phyloP scores from a whole-genome alignment of 495 filamentous ascomycete genomes.

The Trichoderma erinaceum region DNA sequence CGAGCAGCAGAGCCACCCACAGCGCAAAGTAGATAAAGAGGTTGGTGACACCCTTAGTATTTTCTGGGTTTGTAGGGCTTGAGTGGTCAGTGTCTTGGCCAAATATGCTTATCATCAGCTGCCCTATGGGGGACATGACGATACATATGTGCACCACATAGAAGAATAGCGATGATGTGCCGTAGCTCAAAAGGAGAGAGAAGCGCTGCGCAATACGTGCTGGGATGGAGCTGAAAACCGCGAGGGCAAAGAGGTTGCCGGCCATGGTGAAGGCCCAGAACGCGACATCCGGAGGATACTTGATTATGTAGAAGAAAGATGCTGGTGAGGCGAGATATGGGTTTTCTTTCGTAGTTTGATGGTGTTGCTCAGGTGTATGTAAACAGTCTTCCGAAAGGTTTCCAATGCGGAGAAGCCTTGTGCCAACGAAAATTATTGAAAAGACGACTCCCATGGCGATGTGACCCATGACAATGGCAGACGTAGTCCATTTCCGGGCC shows the following conservation, averaged over 20 bases:
- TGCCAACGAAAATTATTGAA: conserved; percentile 22
- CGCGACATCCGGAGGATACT: conserved; percentile 33
- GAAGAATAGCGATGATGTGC: conserved; percentile 34
- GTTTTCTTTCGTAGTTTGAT: conserved; percentile 19
- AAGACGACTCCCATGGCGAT: conserved; percentile 20
- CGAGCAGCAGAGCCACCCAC: conserved; percentile 19
- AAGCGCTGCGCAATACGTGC: conserved; percentile 18
- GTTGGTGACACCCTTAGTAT: conserved; percentile 21
- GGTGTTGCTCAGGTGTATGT: conserved; percentile 26
- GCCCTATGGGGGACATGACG: conserved; percentile 18
- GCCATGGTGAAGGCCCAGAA: conserved; percentile 31
- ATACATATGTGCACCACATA: conserved; percentile 27
- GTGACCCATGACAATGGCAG: conserved; percentile 23
- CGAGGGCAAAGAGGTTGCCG: conserved; percentile 27
- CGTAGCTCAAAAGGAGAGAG: conserved; percentile 26
- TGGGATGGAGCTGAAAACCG: conserved; percentile 25
- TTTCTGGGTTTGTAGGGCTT: conserved; percentile 15
- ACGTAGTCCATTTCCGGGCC: conserved; percentile 22
- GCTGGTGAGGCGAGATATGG: conserved; percentile 26
- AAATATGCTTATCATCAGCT: conserved; percentile 5
- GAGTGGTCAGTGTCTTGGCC: conserved; percentile 17
- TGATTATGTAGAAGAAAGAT: conserved; percentile 33
- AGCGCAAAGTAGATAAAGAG: conserved; percentile 23
- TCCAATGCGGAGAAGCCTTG: conserved; percentile 26
- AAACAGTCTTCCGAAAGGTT: conserved; percentile 33